Evolutionary conservation across 2,329 filamentous ascomycete genomes (phyloP).

Genomic region (Penicillium sp.): DNA sequence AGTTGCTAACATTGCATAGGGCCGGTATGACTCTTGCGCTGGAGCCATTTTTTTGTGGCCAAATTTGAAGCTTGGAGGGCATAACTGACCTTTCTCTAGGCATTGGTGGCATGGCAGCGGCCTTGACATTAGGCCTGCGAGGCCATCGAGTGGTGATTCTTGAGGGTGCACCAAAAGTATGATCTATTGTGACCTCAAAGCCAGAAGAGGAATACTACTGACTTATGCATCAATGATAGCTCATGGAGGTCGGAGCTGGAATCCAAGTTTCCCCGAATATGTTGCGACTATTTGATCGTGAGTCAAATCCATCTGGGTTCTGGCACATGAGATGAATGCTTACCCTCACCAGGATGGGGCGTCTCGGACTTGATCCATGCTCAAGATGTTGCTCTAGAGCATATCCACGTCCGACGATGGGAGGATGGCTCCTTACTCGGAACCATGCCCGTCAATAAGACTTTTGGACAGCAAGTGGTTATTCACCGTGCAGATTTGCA

Average conservation of each 20-base stretch:
- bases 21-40: conserved; percentile 26
- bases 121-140: conserved; percentile 33
- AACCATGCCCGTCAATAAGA: conserved; percentile 37
- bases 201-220: not conserved
- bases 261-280: conserved; percentile 83
- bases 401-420: conserved; percentile 39
- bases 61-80: not conserved
- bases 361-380: conserved; percentile 34
- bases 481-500: conserved; percentile 40
- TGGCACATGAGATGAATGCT: not conserved
- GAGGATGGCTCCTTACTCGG: conserved; percentile 33
- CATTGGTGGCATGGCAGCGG: conserved; percentile 38
- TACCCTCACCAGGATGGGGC: conserved; percentile 31
- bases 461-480: conserved; percentile 35
- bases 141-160: conserved; percentile 35
- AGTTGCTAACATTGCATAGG: conserved; percentile 18
- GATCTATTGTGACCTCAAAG: not conserved
- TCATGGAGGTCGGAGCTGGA: conserved; percentile 66
- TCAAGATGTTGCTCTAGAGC: conserved; percentile 34
- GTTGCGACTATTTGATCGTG: conserved; percentile 67
- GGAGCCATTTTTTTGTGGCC: not conserved
- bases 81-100: conserved; percentile 23
- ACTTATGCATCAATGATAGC: conserved; percentile 16
- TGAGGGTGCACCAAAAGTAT: conserved; percentile 36
- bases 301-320: conserved; percentile 8